These are phyloP conservation scores for Coccomyxa sp. DNA, from an alignment of 139 green algal genomes.

Conservation along the genomic window DNA sequence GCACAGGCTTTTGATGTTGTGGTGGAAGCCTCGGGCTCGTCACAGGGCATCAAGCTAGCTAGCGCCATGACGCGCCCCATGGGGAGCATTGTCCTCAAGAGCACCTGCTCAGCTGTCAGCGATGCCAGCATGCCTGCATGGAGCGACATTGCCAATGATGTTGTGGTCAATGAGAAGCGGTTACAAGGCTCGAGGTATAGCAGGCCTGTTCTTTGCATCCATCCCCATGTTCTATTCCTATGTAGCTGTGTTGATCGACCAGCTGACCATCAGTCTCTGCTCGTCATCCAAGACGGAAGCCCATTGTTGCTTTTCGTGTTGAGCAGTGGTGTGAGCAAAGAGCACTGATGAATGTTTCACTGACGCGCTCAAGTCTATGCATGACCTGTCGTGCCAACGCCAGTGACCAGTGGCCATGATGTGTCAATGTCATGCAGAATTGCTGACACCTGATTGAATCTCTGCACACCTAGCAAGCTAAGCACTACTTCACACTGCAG, in stretches of 20 bases:
- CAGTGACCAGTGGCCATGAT: too few species aligned
- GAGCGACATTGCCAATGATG: constrained; percentile 56
- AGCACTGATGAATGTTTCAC: too few species aligned
- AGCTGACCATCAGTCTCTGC: too few species aligned
- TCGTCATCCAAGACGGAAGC: too few species aligned
- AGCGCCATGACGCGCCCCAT: constrained; percentile 39
- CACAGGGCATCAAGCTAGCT: constrained; percentile 36
- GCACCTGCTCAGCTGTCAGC: constrained; percentile 35
- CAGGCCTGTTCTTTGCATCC: not conserved
- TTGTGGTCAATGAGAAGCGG: constrained; percentile 70
- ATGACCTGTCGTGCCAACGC: too few species aligned
- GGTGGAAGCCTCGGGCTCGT: constrained; percentile 53
- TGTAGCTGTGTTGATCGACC: too few species aligned
- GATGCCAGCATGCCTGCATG: constrained; percentile 30
- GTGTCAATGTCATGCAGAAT: too few species aligned
- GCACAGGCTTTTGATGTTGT: constrained; percentile 54
- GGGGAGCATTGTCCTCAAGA: constrained; percentile 69
- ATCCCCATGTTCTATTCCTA: not conserved
- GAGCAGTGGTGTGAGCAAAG: too few species aligned
- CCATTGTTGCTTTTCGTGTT: too few species aligned
- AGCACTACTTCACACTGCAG: constrained; percentile 13
- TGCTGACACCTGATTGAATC: too few species aligned
- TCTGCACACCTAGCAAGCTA: not conserved
- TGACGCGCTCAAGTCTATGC: too few species aligned
- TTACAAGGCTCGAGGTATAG: constrained; percentile 40